These are phyloP conservation scores for Ailanthus altissimus DNA, from an alignment of 345 rosid genomes.

Conservation along the genomic window DNA sequence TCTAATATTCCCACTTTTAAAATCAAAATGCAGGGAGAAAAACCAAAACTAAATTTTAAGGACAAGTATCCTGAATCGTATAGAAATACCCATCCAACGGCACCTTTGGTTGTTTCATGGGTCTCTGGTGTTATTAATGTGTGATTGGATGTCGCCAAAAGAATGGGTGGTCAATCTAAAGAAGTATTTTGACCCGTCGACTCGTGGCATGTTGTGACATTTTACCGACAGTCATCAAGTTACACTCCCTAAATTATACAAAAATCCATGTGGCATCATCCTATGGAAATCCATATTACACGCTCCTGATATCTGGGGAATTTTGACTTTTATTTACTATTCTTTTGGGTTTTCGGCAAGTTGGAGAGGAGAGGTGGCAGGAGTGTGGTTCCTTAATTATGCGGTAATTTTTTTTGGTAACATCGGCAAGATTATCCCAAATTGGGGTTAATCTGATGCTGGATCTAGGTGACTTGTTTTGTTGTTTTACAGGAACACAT, in stretches of 20 bases:
- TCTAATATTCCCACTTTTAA: conserved; percentile 16
- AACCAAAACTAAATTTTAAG: conserved; percentile 73
- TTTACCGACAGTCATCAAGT: conserved; percentile 1
- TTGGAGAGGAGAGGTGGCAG: background rate
- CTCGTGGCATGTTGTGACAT: background rate
- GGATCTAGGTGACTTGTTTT: conserved; percentile 4
- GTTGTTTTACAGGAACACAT: background rate
- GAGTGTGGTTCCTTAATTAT: background rate
- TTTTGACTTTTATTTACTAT: background rate
- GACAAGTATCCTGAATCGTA: conserved; percentile 73
- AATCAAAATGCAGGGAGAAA: conserved; percentile 69
- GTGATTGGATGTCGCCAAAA: conserved; percentile 34
- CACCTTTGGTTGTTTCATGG: conserved; percentile 91
- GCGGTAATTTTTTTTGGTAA: conserved; percentile 8
- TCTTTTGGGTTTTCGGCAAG: conserved; percentile 1
- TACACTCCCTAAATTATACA: background rate
- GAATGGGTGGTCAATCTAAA: background rate
- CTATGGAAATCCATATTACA: conserved; percentile 4
- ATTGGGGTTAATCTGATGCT: conserved; percentile 20
- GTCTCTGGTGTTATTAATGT: conserved; percentile 69
- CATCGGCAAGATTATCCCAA: conserved; percentile 9
- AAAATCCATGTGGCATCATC: background rate
- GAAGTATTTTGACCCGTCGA: background rate
- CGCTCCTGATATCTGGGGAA: background rate
- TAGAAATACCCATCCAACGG: conserved; percentile 75